These are phyloP conservation scores for Stemphylium vesicarium DNA, from an alignment of 2,329 filamentous ascomycete species.

Conservation along the genomic window DNA sequence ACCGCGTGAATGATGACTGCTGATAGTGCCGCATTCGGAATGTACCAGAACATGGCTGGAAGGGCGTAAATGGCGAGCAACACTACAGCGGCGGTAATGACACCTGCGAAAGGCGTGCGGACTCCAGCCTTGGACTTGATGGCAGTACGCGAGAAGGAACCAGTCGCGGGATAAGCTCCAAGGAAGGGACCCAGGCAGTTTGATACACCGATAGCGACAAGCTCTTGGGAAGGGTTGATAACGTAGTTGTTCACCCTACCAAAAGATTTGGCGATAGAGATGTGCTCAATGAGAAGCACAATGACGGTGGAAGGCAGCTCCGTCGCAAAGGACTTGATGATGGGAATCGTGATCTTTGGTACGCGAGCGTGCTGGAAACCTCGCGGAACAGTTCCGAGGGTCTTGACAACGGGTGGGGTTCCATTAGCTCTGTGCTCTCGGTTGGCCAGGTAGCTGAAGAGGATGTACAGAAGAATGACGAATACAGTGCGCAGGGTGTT, in stretches of 20 bases:
- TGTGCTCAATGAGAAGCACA: slow-evolving; percentile 93
- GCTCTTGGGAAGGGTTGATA: slow-evolving; percentile 95
- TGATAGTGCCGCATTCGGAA: slow-evolving; percentile 79
- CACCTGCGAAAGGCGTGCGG: slow-evolving; percentile 85
- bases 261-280: slow-evolving; percentile 96
- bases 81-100: slow-evolving; percentile 85
- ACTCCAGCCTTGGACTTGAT: slow-evolving; percentile 98
- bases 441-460: slow-evolving; percentile 88
- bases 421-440: slow-evolving; percentile 53
- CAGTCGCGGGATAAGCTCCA: slow-evolving; percentile 89
- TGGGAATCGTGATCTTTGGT: slow-evolving; percentile 69
- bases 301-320: slow-evolving; percentile 87
- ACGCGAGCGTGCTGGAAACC: slow-evolving; percentile 83
- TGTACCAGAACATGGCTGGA: slow-evolving; percentile 91
- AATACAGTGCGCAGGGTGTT: slow-evolving; percentile 90
- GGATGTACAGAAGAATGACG: slow-evolving; percentile 87
- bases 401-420: slow-evolving; percentile 69
- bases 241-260: slow-evolving; percentile 95
- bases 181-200: slow-evolving; percentile 91
- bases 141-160: slow-evolving; percentile 94
- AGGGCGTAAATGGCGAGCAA: slow-evolving; percentile 90
- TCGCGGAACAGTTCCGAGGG: slow-evolving; percentile 78
- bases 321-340: slow-evolving; percentile 71
- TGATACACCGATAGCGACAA: slow-evolving; percentile 90
- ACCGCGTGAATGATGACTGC: slow-evolving; percentile 97